Evolutionary conservation across 352 stramenopile species (phyloP).

Genomic region (Phytophthora boehmeriae): DNA sequence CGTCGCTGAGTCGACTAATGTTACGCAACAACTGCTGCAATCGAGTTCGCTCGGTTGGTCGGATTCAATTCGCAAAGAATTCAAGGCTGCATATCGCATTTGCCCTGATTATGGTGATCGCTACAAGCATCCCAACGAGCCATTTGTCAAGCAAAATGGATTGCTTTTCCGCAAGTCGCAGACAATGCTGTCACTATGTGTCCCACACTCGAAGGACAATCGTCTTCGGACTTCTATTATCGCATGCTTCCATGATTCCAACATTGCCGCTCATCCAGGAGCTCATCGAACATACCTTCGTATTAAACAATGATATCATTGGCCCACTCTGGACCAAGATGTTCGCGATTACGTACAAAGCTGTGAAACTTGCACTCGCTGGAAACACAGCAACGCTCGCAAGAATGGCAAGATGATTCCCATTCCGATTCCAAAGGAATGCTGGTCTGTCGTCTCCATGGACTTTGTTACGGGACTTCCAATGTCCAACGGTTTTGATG

Average conservation of each 20-base stretch:
- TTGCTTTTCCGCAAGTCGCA: slow-evolving; percentile 5
- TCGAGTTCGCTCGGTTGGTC: slow-evolving; percentile 8
- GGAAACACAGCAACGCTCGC: slow-evolving; percentile 26
- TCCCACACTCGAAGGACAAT: slow-evolving; percentile 4
- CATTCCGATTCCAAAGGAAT: slow-evolving; percentile 23
- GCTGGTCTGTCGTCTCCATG: slow-evolving; percentile 32
- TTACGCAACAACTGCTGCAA: background rate
- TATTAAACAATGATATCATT: slow-evolving; percentile 19
- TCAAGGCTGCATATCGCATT: background rate
- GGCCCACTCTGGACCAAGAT: slow-evolving; percentile 7
- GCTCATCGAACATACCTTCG: slow-evolving; percentile 14
- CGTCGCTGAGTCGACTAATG: background rate
- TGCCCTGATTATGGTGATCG: background rate
- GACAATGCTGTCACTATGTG: slow-evolving; percentile 7
- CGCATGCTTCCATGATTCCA: slow-evolving; percentile 22
- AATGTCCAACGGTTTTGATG: slow-evolving; percentile 26
- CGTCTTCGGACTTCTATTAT: slow-evolving; percentile 14
- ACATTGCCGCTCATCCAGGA: slow-evolving; percentile 13
- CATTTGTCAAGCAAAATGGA: slow-evolving; percentile 4
- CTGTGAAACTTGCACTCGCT: slow-evolving; percentile 32
- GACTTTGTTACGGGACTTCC: slow-evolving; percentile 34
- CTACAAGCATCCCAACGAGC: slow-evolving; percentile 1
- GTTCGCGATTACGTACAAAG: slow-evolving; percentile 22
- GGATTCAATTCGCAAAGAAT: slow-evolving; percentile 2
- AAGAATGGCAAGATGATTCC: slow-evolving; percentile 33